These are phyloP conservation scores for Zoysia matrella DNA, from an alignment of 202 grass and related monocot species.

Conservation along the genomic window DNA sequence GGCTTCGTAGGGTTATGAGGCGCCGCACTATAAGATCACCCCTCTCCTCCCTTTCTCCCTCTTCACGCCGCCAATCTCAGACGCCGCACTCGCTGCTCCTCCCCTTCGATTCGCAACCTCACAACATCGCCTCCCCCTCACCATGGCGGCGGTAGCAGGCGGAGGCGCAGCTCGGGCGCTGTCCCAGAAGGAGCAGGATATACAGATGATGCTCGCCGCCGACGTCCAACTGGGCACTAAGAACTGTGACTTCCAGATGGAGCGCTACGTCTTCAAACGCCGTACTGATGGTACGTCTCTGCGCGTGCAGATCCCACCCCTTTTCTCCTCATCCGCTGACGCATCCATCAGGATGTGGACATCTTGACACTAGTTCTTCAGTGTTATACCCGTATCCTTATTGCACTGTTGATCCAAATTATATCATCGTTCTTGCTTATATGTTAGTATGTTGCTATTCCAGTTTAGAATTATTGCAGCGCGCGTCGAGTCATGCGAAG, in stretches of 20 bases:
- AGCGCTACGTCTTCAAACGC: slow-evolving; percentile 86
- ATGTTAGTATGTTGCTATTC: background rate
- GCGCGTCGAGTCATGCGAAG: background rate
- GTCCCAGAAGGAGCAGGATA: slow-evolving; percentile 80
- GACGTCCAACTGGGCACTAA: slow-evolving; percentile 91
- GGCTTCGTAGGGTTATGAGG: slow-evolving; percentile 46
- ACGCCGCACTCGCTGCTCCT: background rate
- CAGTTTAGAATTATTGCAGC: background rate
- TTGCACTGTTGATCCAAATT: too few relatives aligned
- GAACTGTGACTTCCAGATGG: slow-evolving; percentile 99
- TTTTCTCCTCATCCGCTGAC: background rate
- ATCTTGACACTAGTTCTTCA: too few relatives aligned
- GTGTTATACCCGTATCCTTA: too few relatives aligned
- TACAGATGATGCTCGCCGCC: slow-evolving; percentile 93
- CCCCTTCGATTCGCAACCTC: background rate
- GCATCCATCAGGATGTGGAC: background rate
- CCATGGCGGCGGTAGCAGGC: slow-evolving; percentile 45
- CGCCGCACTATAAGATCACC: slow-evolving; percentile 4
- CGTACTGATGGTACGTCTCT: slow-evolving; percentile 62
- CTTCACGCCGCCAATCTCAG: background rate
- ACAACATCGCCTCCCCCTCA: background rate
- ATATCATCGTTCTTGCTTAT: background rate
- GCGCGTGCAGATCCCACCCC: background rate
- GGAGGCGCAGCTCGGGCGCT: slow-evolving; percentile 49
- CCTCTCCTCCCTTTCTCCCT: background rate